Percentiles rank a stretch among this genome's conserved stretches.
phyloP scores from a whole-genome alignment of 2,329 filamentous ascomycete genomes.

The Monilinia fructigena region DNA sequence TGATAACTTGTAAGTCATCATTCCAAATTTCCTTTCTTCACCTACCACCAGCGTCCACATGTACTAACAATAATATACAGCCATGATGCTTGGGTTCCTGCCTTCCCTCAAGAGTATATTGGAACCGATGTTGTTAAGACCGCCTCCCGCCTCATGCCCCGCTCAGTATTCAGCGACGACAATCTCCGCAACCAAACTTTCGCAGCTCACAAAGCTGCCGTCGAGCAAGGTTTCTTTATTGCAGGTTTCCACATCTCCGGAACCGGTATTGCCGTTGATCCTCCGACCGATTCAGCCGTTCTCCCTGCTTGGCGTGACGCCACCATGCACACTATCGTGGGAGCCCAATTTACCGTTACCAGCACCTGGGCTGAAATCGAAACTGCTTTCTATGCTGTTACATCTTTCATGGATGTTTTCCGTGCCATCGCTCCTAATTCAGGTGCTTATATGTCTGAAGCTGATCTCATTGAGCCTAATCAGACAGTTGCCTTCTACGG shows the following conservation, averaged over 20 bases:
- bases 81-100: conserved; percentile 40
- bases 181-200: conserved; percentile 34
- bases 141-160: conserved; percentile 45
- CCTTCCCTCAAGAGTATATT: conserved; percentile 44
- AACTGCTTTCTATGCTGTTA: conserved; percentile 42
- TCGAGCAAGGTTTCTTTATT: conserved; percentile 41
- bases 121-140: conserved; percentile 39
- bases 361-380: conserved; percentile 49
- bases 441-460: conserved; percentile 24
- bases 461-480: conserved; percentile 24
- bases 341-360: conserved; percentile 11
- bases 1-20: conserved; percentile 23
- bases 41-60: too few species aligned
- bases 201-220: conserved; percentile 38
- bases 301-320: conserved; percentile 40
- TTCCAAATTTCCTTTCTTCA: not conserved
- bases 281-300: conserved; percentile 38
- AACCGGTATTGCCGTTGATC: conserved; percentile 8
- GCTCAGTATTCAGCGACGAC: conserved; percentile 41
- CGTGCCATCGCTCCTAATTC: conserved; percentile 23
- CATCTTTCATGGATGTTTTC: conserved; percentile 29
- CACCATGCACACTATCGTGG: conserved; percentile 28
- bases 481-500: conserved; percentile 44
- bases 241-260: conserved; percentile 35
- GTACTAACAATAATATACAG: conserved; percentile 27